Conservation (phyloP, 73 alveolate species). For the Diophrys sp. region DNA sequence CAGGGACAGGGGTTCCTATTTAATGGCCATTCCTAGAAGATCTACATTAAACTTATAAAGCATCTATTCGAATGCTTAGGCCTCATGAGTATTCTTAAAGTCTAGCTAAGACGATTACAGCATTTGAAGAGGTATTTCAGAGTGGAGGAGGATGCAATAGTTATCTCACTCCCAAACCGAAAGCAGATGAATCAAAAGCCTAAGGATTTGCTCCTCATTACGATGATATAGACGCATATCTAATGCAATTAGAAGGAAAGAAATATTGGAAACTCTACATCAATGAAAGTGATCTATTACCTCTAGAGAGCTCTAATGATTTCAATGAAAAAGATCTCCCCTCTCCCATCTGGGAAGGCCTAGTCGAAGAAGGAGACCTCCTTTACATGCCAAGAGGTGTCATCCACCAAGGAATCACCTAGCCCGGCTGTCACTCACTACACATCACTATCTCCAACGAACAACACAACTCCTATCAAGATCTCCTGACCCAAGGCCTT, state of each 20-base stretch:
- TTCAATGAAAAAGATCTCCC: neutral
- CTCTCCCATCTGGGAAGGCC: neutral
- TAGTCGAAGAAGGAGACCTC: slow-evolving; percentile 8
- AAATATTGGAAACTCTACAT: slow-evolving; percentile 10
- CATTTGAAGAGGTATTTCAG: slow-evolving; percentile 9
- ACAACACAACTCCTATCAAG: slow-evolving; percentile 7
- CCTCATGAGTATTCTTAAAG: slow-evolving; percentile 7
- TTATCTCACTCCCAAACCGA: slow-evolving; percentile 1
- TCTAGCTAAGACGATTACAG: neutral
- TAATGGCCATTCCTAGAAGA: neutral
- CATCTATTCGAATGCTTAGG: neutral
- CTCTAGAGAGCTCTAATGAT: slow-evolving; percentile 1
- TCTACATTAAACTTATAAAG: neutral
- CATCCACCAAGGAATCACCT: slow-evolving; percentile 10
- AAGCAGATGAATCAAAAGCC: neutral
- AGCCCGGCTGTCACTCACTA: neutral
- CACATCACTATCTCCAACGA: slow-evolving; percentile 8
- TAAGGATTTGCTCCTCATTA: slow-evolving; percentile 20
- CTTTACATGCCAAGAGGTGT: slow-evolving; percentile 7
- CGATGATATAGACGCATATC: slow-evolving; percentile 14
- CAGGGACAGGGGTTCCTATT: neutral
- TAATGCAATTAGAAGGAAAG: slow-evolving; percentile 7
- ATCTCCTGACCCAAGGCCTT: neutral
- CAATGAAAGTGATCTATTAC: neutral
- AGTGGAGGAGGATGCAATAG: slow-evolving; percentile 16